Evolutionary conservation across 2,329 filamentous ascomycete genomes (phyloP), one percentile per base, ranked within the genome.

Genomic region (Biscogniauxia marginata): DNA sequence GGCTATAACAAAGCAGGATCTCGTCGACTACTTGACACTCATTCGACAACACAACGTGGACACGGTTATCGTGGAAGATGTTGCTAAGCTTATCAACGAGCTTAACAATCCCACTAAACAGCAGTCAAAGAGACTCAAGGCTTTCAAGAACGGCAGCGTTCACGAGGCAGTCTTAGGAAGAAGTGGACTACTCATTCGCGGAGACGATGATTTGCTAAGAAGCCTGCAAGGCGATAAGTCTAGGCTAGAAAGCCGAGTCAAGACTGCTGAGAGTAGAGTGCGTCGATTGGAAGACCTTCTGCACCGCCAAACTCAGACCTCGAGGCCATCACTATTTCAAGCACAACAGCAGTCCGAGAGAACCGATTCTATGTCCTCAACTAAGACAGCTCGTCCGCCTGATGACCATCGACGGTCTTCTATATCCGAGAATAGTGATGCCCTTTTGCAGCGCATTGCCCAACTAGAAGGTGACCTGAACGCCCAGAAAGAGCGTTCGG

Each of bases 61-160:
- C 55, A 77, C 84, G 4, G 78, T 79, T 1, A 78, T 93, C 57
- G 77, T 91, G 1, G 81, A 86, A 9, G 90, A 96, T 51, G 80
- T 98, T 30, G 77, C 80, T 3, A 90, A 91, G 67, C 83, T 92
- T 18, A 82, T 96, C 57, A 86, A 87, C 58, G 92, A 96, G 53
- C 79, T 98, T 13, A 87, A 87, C 69, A 85, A 83, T 54, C 92
- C 93, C 2, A 95, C 91, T 0, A 91, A 89, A 65, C 91, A 95
- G 70, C 93, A 96, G 69, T 84, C 87, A 58, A 93, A 91, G 72
- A 85, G 91, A 55, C 84, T 95, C 6, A 96, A 93, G 71, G 92
- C 91, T 4, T 98, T 99, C 78, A 97, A 97, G 70, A 95, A 96
- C 69, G 95, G 95, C 16, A 98, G 95, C 69, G 84, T 98, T 39